Conservation (phyloP, 768 basidiomycete species). For the Rhodosporidiobolus sp. region DNA sequence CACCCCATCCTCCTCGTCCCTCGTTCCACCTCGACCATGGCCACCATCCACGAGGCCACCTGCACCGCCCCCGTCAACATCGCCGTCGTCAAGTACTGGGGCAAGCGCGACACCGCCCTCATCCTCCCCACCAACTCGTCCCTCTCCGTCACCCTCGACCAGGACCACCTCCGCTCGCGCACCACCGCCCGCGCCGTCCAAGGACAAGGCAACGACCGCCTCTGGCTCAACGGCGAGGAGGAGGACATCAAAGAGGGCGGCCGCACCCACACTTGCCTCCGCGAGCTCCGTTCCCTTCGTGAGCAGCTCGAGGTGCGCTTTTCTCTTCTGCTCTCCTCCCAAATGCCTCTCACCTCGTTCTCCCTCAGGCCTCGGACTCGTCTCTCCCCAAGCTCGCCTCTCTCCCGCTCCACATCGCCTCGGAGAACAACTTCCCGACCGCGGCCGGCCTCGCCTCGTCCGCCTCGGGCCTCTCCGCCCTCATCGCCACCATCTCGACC, state of each 20-base stretch:
- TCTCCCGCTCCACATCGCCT: slow-evolving; percentile 79
- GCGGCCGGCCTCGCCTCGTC: slow-evolving; percentile 97
- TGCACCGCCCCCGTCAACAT: slow-evolving; percentile 45
- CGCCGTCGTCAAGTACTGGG: slow-evolving; percentile 61
- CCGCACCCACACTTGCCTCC: slow-evolving; percentile 76
- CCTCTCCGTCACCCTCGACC: slow-evolving; percentile 93
- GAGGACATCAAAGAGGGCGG: slow-evolving; percentile 81
- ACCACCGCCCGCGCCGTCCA: slow-evolving; percentile 85
- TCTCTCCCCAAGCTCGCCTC: slow-evolving; percentile 59
- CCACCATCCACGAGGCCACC: slow-evolving; percentile 31
- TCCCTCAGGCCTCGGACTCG: slow-evolving; percentile 23
- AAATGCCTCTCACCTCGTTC: too few species aligned
- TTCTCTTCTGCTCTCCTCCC: not conserved
- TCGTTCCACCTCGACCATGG: not conserved
- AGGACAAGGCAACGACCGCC: slow-evolving; percentile 66
- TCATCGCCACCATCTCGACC: slow-evolving; percentile 79
- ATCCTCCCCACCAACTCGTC: slow-evolving; percentile 98
- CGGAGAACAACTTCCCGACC: slow-evolving; percentile 98
- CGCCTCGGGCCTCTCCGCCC: slow-evolving; percentile 93
- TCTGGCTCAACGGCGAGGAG: slow-evolving; percentile 93
- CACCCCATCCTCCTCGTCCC: not conserved
- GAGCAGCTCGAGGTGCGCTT: slow-evolving; percentile 62
- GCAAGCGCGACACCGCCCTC: slow-evolving; percentile 90
- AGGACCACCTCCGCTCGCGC: slow-evolving; percentile 89
- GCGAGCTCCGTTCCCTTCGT: slow-evolving; percentile 76